Percentiles rank a stretch among this genome's conserved stretches.
Evolutionary conservation across 208 protist genomes (phyloP).

Genomic region (Herpetomonas muscarum): DNA sequence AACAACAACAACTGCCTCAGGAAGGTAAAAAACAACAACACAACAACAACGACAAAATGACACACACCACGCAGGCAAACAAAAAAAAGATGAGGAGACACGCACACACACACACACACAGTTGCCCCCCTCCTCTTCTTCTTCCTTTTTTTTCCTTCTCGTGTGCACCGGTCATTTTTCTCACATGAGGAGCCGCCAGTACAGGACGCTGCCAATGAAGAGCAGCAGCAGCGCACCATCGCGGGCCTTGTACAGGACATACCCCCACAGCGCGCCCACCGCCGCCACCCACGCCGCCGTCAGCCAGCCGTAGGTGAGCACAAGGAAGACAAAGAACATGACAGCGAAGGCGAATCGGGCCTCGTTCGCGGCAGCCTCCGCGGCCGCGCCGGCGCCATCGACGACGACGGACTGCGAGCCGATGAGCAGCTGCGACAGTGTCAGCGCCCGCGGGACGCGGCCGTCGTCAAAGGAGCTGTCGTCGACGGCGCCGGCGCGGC

Average conservation of each 20-base stretch:
- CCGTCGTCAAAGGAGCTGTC: not conserved
- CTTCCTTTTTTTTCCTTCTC: not conserved
- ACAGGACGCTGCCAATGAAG: not conserved
- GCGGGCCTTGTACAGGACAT: conserved; percentile 1
- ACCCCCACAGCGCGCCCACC: conserved; percentile 26
- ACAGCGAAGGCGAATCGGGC: conserved; percentile 33
- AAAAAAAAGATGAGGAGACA: not conserved
- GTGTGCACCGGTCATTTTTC: not conserved
- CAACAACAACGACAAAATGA: not conserved
- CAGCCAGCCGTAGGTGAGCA: conserved; percentile 29
- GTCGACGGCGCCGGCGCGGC: not conserved
- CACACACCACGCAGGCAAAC: not conserved
- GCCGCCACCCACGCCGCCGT: conserved; percentile 25
- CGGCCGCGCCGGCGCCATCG: conserved; percentile 4
- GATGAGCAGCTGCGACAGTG: not conserved
- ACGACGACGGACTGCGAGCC: not conserved
- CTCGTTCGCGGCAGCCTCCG: conserved; percentile 13
- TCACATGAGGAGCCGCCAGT: not conserved
- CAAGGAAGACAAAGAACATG: conserved; percentile 31
- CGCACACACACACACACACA: not conserved
- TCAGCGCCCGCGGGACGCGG: not conserved
- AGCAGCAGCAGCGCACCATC: not conserved
- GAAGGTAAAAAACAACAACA: not conserved
- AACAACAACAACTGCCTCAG: not conserved
- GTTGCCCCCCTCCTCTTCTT: too few species aligned